phyloP scores from a whole-genome alignment of 345 rosid species.

The Populus pruinosa region DNA sequence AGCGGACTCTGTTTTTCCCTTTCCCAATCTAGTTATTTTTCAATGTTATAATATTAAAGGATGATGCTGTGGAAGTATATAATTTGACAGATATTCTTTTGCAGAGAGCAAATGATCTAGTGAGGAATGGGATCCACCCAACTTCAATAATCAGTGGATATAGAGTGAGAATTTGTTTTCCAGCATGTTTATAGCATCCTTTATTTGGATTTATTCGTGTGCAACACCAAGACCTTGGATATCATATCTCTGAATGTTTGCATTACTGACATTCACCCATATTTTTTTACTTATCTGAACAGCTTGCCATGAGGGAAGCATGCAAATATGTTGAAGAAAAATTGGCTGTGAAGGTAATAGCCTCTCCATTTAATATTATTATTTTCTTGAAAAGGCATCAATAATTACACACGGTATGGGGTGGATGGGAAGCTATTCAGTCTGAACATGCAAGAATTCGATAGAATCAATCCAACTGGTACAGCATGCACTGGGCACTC shows the following conservation, averaged over 20 bases:
- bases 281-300: slow-evolving; percentile 20
- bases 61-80: slow-evolving; percentile 4
- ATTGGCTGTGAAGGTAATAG: slow-evolving; percentile 69
- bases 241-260: background rate
- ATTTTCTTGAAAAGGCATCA: too few species aligned
- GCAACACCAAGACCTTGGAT: background rate
- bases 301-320: slow-evolving; percentile 99
- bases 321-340: slow-evolving; percentile 92
- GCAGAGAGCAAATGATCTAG: slow-evolving; percentile 94
- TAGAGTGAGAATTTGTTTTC: slow-evolving; percentile 49
- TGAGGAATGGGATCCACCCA: slow-evolving; percentile 95
- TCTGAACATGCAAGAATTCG: background rate
- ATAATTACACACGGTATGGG: background rate
- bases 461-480: background rate
- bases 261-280: background rate
- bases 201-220: background rate
- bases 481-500: background rate
- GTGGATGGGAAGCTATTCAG: background rate
- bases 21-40: background rate
- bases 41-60: background rate
- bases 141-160: slow-evolving; percentile 94
- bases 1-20: background rate
- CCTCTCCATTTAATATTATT: background rate
- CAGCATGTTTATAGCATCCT: background rate
- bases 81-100: slow-evolving; percentile 11